These are phyloP conservation scores for Petunia secreta DNA, from an alignment of 257 asterid genomes.

Conservation along the genomic window DNA sequence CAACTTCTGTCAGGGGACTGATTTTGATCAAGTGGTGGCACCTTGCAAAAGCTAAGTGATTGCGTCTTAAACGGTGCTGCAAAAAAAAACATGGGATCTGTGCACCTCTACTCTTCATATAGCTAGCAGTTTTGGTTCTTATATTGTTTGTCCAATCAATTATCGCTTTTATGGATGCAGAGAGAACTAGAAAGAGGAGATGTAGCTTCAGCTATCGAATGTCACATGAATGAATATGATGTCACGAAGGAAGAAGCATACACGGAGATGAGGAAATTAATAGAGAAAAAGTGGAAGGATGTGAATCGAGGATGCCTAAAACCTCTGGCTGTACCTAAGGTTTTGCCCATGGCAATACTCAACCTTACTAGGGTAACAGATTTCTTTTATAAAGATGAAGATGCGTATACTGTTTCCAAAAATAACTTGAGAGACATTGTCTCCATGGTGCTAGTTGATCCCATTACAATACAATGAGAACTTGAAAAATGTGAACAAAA, in stretches of 20 bases:
- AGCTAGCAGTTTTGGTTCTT: too few relatives aligned
- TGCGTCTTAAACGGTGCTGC: too few relatives aligned
- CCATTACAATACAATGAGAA: not conserved
- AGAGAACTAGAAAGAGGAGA: conserved; percentile 19
- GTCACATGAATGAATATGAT: not conserved
- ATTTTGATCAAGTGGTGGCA: too few relatives aligned
- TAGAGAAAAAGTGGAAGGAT: conserved; percentile 35
- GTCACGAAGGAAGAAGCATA: conserved; percentile 21
- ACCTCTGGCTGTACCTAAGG: conserved; percentile 21
- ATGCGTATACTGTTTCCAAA: conserved; percentile 34
- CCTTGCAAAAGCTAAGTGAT: too few relatives aligned
- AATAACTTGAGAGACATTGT: not conserved
- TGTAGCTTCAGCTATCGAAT: conserved; percentile 13
- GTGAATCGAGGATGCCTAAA: conserved; percentile 29
- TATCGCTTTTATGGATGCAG: not conserved
- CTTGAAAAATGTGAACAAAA: not conserved
- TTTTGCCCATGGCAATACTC: conserved; percentile 16
- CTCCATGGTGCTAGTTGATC: conserved; percentile 16
- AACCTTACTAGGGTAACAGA: conserved; percentile 28
- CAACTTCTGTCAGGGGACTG: too few relatives aligned
- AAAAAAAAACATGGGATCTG: too few relatives aligned
- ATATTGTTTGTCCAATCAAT: not conserved
- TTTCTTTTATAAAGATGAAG: conserved; percentile 32
- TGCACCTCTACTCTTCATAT: too few relatives aligned
- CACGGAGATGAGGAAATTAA: conserved; percentile 2